Conservation (phyloP, 306 rosid species). For the Glycine soja region DNA sequence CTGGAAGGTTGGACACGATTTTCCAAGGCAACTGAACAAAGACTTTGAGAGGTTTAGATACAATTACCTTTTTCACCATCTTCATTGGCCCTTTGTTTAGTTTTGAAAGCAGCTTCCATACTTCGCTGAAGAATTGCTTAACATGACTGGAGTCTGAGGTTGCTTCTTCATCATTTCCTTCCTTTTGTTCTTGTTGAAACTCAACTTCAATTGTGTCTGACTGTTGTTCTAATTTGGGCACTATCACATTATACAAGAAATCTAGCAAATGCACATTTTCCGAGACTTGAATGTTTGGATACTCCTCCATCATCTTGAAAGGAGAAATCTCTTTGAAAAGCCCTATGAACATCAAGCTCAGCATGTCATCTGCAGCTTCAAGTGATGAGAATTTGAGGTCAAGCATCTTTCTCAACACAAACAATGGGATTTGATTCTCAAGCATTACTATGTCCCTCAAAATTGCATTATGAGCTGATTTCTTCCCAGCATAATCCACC, state of each 20-base stretch:
- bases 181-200: constrained; percentile 23
- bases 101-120: constrained; percentile 67
- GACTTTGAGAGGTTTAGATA: constrained; percentile 64
- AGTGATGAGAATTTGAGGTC: constrained; percentile 55
- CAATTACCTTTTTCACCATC: constrained; percentile 51
- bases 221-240: constrained; percentile 53
- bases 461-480: constrained; percentile 67
- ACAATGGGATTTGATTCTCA: constrained; percentile 83
- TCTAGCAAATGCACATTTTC: constrained; percentile 69
- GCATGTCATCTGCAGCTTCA: constrained; percentile 57
- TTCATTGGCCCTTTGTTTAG: constrained; percentile 58
- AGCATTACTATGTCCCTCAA: constrained; percentile 82
- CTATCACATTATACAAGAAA: constrained; percentile 64
- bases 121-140: constrained; percentile 44
- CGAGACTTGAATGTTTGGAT: constrained; percentile 54
- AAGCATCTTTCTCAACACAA: constrained; percentile 66
- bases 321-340: constrained; percentile 71
- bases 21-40: constrained; percentile 70
- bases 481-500: constrained; percentile 65
- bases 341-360: constrained; percentile 63
- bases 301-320: constrained; percentile 56
- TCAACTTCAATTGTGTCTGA: constrained; percentile 41
- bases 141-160: constrained; percentile 30
- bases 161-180: constrained; percentile 44
- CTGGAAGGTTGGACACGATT: constrained; percentile 49